phyloP scores from a whole-genome alignment of 345 rosid genomes.

The Angophora floribunda region DNA sequence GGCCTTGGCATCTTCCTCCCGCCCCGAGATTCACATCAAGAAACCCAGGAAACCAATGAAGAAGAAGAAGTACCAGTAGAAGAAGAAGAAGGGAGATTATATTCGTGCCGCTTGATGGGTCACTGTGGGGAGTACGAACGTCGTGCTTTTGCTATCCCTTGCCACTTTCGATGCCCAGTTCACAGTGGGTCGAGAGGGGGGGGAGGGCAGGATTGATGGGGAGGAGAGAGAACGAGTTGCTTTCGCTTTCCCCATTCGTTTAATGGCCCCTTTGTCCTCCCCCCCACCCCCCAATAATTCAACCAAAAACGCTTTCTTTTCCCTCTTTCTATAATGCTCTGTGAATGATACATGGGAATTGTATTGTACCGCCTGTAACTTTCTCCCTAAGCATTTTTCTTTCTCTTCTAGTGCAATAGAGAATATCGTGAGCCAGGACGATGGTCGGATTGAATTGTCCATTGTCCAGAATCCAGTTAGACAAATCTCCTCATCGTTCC shows the following conservation, averaged over 20 bases:
- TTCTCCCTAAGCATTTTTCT: not conserved
- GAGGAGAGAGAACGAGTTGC: slow-evolving; percentile 9
- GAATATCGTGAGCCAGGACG: not conserved
- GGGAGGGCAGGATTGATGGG: not conserved
- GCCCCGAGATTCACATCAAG: not conserved
- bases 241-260: slow-evolving; percentile 3
- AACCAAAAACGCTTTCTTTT: not conserved
- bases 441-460: not conserved
- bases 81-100: not conserved
- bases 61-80: not conserved
- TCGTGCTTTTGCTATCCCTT: slow-evolving; percentile 2
- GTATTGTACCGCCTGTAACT: not conserved
- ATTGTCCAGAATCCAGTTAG: not conserved
- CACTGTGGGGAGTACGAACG: slow-evolving; percentile 13
- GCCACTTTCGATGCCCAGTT: slow-evolving; percentile 20
- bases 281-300: slow-evolving; percentile 5
- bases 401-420: not conserved
- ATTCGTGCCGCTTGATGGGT: slow-evolving; percentile 3
- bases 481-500: not conserved
- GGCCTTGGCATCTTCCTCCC: slow-evolving; percentile 74
- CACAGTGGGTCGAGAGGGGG: slow-evolving; percentile 9
- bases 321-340: not conserved
- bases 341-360: not conserved
- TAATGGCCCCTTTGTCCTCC: slow-evolving; percentile 2
- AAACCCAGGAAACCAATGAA: not conserved